Conservation (phyloP, 345 rosid genomes). For the Anastatica hierochuntica region DNA sequence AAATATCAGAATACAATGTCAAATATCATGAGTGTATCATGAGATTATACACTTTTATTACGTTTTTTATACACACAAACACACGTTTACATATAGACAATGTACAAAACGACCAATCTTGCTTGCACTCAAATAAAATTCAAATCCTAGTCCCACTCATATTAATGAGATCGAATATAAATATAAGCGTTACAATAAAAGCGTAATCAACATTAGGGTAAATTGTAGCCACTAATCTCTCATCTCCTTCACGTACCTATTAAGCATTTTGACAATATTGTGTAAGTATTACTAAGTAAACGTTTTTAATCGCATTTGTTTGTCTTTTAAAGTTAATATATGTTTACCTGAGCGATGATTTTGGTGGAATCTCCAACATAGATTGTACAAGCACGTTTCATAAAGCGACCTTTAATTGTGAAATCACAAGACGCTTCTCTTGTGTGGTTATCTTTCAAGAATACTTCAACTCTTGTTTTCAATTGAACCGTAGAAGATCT, state of each 20-base stretch:
- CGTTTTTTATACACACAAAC: no score
- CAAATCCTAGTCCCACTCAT: conserved; percentile 7
- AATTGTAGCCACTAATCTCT: conserved; percentile 20
- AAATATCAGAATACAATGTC: no score
- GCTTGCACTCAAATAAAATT: background rate
- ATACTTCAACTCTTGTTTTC: conserved; percentile 27
- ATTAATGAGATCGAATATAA: conserved; percentile 27
- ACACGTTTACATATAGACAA: no score
- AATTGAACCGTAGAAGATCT: conserved; percentile 24
- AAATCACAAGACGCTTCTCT: conserved; percentile 26
- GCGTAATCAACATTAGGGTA: conserved; percentile 26
- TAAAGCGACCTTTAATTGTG: conserved; percentile 28
- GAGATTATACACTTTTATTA: no score
- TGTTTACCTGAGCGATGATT: conserved; percentile 26
- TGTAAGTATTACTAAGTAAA: background rate
- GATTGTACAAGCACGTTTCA: conserved; percentile 29
- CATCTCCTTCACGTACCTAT: conserved; percentile 23
- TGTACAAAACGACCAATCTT: background rate
- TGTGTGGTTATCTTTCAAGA: conserved; percentile 26
- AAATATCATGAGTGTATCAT: no score
- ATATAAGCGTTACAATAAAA: conserved; percentile 25
- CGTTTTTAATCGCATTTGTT: background rate
- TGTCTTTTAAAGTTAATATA: background rate
- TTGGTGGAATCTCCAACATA: conserved; percentile 16
- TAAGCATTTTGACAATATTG: background rate